Evolutionary conservation across 495 filamentous ascomycete genomes (phyloP), one percentile per base, ranked within the genome.

Genomic region (Penicillium paradoxum): DNA sequence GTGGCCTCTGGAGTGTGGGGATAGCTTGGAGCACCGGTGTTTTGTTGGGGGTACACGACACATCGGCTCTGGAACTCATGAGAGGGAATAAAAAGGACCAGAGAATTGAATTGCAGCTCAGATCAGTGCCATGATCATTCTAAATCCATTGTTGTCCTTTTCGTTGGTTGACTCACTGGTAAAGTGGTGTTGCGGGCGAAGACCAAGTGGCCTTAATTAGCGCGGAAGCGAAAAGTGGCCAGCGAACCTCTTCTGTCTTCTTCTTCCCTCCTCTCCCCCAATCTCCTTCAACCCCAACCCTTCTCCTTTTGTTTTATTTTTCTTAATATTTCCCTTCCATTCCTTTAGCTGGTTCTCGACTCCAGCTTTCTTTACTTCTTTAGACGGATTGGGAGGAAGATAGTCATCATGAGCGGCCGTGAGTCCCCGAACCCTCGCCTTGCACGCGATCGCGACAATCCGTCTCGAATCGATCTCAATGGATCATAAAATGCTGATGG

Each of bases 261-360:
- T 67, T 63, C 63, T 59, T 64, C 68, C 64, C 60, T 59, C 56
- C 58, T 64, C 61, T 60, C 57, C 66, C 60, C 66, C 69, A 60
- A 51, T 69, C 69, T 68, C 60, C 54, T 59, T 64, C 58, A 60
- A 54, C 66, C 57, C 63, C 63, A 60, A 52, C 65, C 64, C 58
- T 60, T 58, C 51, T 43, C 54, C 60, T 67, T 64, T 63, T 65
- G 65, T 62, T 68, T 69, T 69, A 65, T 65, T 64, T 68, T 63
- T 77, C 52, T 61, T 65, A 59, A 71, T 71, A 67, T 60, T 69
- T 54, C 54, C 58, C 51, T 64, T 62, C 48, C 71, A 53, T 69
- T 75, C 71, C 67, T 71, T 78, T 72, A 74, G 65, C 64, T 84
- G 82, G 82, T 75, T 67, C 68, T 75, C 70, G 63, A 61, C 77